phyloP scores from a whole-genome alignment of 257 asterid species.

The Anisodus acutangulus region DNA sequence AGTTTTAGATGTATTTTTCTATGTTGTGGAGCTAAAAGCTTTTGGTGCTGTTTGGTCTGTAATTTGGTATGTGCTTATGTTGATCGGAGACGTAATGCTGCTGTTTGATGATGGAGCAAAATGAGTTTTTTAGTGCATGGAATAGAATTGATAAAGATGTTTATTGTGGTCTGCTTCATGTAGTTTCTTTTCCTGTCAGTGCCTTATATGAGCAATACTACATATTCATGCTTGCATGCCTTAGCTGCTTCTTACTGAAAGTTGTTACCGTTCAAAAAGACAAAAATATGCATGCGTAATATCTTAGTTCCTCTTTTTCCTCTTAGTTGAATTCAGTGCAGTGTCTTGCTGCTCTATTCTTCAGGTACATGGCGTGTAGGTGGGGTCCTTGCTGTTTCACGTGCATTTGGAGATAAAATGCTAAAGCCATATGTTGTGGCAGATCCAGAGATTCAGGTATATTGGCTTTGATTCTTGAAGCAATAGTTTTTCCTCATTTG shows the following conservation, averaged over 20 bases:
- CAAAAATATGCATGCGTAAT: not conserved
- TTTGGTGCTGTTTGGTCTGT: not conserved
- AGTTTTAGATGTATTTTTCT: not conserved
- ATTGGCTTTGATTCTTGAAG: conserved; percentile 15
- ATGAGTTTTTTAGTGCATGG: not conserved
- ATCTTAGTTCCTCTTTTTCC: conserved; percentile 7
- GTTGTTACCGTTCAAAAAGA: not conserved
- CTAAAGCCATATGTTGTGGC: conserved; percentile 73
- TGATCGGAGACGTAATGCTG: not conserved
- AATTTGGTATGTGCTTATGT: not conserved
- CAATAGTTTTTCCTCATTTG: conserved; percentile 4
- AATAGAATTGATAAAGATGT: not conserved
- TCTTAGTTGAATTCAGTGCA: conserved; percentile 2
- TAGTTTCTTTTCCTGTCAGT: conserved; percentile 4
- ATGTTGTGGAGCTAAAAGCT: conserved; percentile 14
- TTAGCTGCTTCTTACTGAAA: conserved; percentile 23
- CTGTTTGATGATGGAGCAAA: conserved; percentile 19
- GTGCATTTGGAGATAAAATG: conserved; percentile 81
- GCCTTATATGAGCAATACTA: not conserved
- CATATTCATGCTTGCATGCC: not conserved
- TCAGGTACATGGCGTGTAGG: conserved; percentile 86
- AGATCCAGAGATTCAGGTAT: conserved; percentile 79
- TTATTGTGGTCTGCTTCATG: not conserved
- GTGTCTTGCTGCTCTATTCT: conserved; percentile 22
- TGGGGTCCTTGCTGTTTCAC: conserved; percentile 90